phyloP scores from a whole-genome alignment of 2,329 filamentous ascomycete genomes.

The Leptographium procerum region DNA sequence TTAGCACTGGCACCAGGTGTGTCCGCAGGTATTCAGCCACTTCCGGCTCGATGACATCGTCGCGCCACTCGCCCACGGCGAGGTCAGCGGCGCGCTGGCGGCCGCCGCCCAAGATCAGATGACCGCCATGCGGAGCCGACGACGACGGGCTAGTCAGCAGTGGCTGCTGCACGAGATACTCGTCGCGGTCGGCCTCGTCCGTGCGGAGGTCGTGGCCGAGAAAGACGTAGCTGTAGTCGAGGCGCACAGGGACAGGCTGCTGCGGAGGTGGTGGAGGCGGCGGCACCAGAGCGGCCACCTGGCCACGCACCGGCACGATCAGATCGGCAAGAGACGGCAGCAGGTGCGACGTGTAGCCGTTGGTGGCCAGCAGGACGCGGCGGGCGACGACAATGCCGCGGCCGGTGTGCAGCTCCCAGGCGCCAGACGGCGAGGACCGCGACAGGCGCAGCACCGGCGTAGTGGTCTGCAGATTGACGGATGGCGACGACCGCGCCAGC shows the following conservation, averaged over 20 bases:
- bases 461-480: slow-evolving; percentile 63
- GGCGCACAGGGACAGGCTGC: slow-evolving; percentile 1
- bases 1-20: slow-evolving; percentile 28
- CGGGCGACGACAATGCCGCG: slow-evolving; percentile 54
- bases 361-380: slow-evolving; percentile 66
- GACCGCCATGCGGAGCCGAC: slow-evolving; percentile 24
- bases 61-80: slow-evolving; percentile 26
- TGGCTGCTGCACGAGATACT: slow-evolving; percentile 65
- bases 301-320: slow-evolving; percentile 66
- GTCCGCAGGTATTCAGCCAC: slow-evolving; percentile 45
- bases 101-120: slow-evolving; percentile 63
- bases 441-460: slow-evolving; percentile 50
- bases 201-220: slow-evolving; percentile 25
- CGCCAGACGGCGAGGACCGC: slow-evolving; percentile 11
- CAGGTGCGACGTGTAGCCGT: slow-evolving; percentile 71
- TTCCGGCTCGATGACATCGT: slow-evolving; percentile 24
- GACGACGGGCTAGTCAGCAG: slow-evolving; percentile 17
- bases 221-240: slow-evolving; percentile 55
- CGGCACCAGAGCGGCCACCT: slow-evolving; percentile 56
- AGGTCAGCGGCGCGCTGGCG: slow-evolving; percentile 40
- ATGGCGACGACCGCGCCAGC: slow-evolving; percentile 29
- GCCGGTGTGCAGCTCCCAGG: slow-evolving; percentile 54
- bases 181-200: slow-evolving; percentile 36
- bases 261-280: slow-evolving; percentile 29
- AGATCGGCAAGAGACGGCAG: slow-evolving; percentile 57